Base-by-base conservation (phyloP, 108 stramenopile species). In the Stephanodiscus triporus region DNA sequence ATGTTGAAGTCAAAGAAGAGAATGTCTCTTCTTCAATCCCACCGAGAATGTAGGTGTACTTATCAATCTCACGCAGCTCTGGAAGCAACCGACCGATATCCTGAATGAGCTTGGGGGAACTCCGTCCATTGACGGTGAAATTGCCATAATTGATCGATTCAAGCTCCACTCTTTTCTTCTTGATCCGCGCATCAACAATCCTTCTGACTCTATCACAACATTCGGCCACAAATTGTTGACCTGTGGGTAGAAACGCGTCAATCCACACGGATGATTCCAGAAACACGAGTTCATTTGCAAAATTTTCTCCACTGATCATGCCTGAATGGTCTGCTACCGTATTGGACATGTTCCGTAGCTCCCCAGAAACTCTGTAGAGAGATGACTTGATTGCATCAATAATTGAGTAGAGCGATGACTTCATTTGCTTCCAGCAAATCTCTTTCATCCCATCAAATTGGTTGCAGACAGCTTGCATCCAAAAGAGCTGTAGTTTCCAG, bases 61-160 rank as follows among this genome's bases (percentile, higher is more conserved):
- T 23, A 34, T 77, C 76, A 48, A 77, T 65, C 32, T 77, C 69
- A 9, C 48, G 14, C 23, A 77, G 76, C 42, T 70, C 68, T 50
- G 76, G 76, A 64, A 70, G 68, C n/a, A 77, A 27, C 63, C 13
- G 10, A 8, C 63, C 69, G 8, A 77, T 56, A 9, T 40, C 43
- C 30, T 61, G 26, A 7, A 76, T 62, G 7, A 37, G n/a, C 14
- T 49, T 22, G 34, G 65, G 32, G 4, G 50, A 42, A 5, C 37
- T 23, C 53, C 32, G 9, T 34, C 48, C 34, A 22, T 62, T 62
- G 14, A 24, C 17, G 23, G 23, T 2, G 30, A 63, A 61, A 26
- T 59, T 59, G 26, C 9, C 9, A 1, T 60, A 9, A 27, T 47
- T 60, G 17, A 70, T 55, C 10, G 8, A 19, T 40, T 59, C 23